These are phyloP conservation scores for Mortierella sp. DNA, from an alignment of 371 early-diverging fungal genomes.

Conservation along the genomic window DNA sequence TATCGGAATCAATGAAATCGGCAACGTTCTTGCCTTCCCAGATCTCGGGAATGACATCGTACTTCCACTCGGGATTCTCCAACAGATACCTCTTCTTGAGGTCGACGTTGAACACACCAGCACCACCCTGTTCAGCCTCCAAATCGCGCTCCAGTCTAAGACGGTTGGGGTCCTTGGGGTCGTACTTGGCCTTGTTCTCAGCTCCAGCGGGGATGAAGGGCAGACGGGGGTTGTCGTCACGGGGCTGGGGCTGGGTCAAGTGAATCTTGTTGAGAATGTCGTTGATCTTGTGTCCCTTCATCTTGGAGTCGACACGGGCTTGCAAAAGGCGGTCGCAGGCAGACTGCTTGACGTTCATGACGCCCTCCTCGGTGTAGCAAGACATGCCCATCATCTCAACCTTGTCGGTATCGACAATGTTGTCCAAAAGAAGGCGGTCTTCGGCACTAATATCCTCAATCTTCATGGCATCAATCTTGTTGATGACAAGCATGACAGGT, in stretches of 20 bases:
- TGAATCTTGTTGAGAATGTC: constrained; percentile 97
- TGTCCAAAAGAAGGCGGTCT: constrained; percentile 83
- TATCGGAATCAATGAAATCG: constrained; percentile 99
- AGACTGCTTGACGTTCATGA: constrained; percentile 94
- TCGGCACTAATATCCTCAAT: constrained; percentile 86
- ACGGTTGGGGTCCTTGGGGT: constrained; percentile 87
- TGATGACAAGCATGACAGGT: constrained; percentile 96
- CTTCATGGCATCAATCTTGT: constrained; percentile 96
- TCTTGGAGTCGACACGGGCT: constrained; percentile 95
- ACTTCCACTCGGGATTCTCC: constrained; percentile 94
- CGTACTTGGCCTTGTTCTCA: constrained; percentile 78
- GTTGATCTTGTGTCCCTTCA: constrained; percentile 91
- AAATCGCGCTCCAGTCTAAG: constrained; percentile 91
- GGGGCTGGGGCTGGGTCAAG: constrained; percentile 88
- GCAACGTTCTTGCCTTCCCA: constrained; percentile 99
- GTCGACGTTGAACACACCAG: constrained; percentile 96
- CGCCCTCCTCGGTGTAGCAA: constrained; percentile 95
- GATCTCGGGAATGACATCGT: constrained; percentile 99
- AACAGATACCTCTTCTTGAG: constrained; percentile 93
- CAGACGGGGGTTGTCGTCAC: constrained; percentile 90
- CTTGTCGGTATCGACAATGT: constrained; percentile 77
- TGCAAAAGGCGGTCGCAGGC: constrained; percentile 96
- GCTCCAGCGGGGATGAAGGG: constrained; percentile 93
- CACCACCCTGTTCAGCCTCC: constrained; percentile 93
- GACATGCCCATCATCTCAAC: constrained; percentile 88